phyloP scores from a whole-genome alignment of 495 filamentous ascomycete species.

The Amphirosellinia nigrospora region DNA sequence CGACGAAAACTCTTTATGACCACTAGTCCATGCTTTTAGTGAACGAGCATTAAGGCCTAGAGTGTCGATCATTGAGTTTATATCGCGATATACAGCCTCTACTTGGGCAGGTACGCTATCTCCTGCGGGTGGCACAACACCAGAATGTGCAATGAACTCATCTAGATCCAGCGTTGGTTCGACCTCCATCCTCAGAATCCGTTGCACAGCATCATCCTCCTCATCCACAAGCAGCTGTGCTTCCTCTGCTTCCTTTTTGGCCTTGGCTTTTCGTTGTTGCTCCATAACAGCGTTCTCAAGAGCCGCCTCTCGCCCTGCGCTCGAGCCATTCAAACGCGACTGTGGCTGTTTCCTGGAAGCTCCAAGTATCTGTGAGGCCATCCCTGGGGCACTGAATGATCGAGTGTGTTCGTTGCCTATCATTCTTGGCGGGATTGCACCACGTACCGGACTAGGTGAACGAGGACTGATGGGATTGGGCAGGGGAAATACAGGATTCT shows the following conservation, averaged over 20 bases:
- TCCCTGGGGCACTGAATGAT: slow-evolving; percentile 63
- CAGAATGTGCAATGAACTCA: slow-evolving; percentile 73
- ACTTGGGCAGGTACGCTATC: slow-evolving; percentile 76
- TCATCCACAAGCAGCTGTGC: slow-evolving; percentile 56
- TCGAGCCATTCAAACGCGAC: slow-evolving; percentile 29
- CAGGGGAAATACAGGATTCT: slow-evolving; percentile 60
- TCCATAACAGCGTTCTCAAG: slow-evolving; percentile 46
- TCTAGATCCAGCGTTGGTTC: slow-evolving; percentile 58
- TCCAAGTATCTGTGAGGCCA: slow-evolving; percentile 54
- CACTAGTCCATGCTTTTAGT: slow-evolving; percentile 72
- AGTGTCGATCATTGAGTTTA: slow-evolving; percentile 96
- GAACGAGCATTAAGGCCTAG: slow-evolving; percentile 84
- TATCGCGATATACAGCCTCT: slow-evolving; percentile 86
- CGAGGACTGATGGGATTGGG: slow-evolving; percentile 68
- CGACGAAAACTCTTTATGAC: slow-evolving; percentile 61
- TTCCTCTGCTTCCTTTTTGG: slow-evolving; percentile 55
- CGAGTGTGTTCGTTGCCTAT: slow-evolving; percentile 59
- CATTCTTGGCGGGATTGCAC: slow-evolving; percentile 50
- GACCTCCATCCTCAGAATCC: slow-evolving; percentile 52
- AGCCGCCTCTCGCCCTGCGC: slow-evolving; percentile 31
- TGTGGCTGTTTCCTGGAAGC: slow-evolving; percentile 36
- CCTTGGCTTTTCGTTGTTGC: slow-evolving; percentile 50
- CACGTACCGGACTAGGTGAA: slow-evolving; percentile 79
- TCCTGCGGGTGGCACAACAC: slow-evolving; percentile 63
- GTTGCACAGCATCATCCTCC: slow-evolving; percentile 62